Conservation (phyloP, 164 flowering plant genomes). For the Chloranthus sessilifolius region DNA sequence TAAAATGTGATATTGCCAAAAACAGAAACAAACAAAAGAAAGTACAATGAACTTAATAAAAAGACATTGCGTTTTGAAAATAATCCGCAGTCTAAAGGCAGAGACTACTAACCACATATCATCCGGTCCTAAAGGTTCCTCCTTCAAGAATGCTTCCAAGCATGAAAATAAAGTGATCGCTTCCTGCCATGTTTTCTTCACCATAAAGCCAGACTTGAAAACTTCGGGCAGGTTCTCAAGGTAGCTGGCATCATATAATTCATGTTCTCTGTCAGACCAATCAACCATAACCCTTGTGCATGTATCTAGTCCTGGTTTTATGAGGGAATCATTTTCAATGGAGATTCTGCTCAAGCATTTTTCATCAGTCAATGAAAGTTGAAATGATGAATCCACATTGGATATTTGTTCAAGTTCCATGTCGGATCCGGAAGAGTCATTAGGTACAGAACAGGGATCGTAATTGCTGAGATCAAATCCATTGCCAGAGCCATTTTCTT, state of each 20-base stretch:
- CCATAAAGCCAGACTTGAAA: slow-evolving; percentile 51
- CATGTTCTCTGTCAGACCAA: slow-evolving; percentile 76
- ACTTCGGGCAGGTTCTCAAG: slow-evolving; percentile 82
- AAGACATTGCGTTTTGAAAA: neutral
- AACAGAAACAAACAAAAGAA: neutral
- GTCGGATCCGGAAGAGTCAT: slow-evolving; percentile 20
- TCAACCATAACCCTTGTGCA: slow-evolving; percentile 47
- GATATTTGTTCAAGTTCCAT: slow-evolving; percentile 33
- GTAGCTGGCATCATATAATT: slow-evolving; percentile 61
- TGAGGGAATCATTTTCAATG: slow-evolving; percentile 34
- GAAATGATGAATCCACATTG: slow-evolving; percentile 32
- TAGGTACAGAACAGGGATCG: slow-evolving; percentile 19
- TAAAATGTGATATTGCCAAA: slow-evolving; percentile 2
- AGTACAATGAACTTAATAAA: neutral
- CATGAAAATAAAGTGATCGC: slow-evolving; percentile 86
- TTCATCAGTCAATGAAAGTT: slow-evolving; percentile 53
- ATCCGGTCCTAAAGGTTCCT: slow-evolving; percentile 96
- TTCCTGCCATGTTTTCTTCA: slow-evolving; percentile 75
- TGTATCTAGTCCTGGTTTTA: slow-evolving; percentile 32
- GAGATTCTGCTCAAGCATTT: slow-evolving; percentile 35
- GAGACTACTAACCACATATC: slow-evolving; percentile 70
- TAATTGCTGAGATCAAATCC: slow-evolving; percentile 18
- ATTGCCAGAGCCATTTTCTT: slow-evolving; percentile 41
- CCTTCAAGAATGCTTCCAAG: slow-evolving; percentile 90
- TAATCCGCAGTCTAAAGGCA: slow-evolving; percentile 8